Percentiles rank a stretch among this genome's conserved stretches.
These are phyloP conservation scores for Polyplosphaeria fusca DNA, from an alignment of 495 filamentous ascomycete species.

Conservation along the genomic window DNA sequence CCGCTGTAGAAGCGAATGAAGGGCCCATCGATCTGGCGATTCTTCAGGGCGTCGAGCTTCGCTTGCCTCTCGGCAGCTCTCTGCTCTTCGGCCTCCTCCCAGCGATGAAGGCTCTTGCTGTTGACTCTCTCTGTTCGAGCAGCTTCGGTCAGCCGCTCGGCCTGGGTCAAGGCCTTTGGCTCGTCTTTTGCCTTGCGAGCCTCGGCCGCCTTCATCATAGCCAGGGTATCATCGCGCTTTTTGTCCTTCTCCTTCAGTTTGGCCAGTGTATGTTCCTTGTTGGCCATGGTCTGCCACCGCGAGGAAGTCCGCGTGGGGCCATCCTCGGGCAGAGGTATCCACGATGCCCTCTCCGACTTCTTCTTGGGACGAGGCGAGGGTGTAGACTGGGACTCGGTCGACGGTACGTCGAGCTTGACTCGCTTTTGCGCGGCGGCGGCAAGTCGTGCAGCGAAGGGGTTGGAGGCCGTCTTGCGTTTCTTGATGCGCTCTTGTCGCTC, in stretches of 20 bases:
- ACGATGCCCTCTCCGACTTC: constrained; percentile 87
- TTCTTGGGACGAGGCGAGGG: constrained; percentile 71
- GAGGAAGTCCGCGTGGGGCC: constrained; percentile 78
- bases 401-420: constrained; percentile 56
- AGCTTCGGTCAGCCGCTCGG: constrained; percentile 79
- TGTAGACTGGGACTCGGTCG: constrained; percentile 51
- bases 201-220: constrained; percentile 83
- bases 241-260: constrained; percentile 81
- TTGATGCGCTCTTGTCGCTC: constrained; percentile 50
- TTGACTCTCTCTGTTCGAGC: constrained; percentile 79
- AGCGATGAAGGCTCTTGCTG: constrained; percentile 84
- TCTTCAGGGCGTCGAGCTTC: constrained; percentile 80
- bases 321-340: constrained; percentile 77
- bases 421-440: constrained; percentile 57
- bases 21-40: constrained; percentile 79
- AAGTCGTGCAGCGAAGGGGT: constrained; percentile 49
- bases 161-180: constrained; percentile 81
- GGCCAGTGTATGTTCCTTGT: constrained; percentile 76
- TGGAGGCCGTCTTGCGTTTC: constrained; percentile 63
- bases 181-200: constrained; percentile 70
- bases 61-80: constrained; percentile 76
- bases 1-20: constrained; percentile 95
- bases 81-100: constrained; percentile 87
- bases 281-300: constrained; percentile 76
- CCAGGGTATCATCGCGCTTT: constrained; percentile 70